Base-by-base conservation (phyloP, 108 stramenopile species). In the Tribonema minus region DNA sequence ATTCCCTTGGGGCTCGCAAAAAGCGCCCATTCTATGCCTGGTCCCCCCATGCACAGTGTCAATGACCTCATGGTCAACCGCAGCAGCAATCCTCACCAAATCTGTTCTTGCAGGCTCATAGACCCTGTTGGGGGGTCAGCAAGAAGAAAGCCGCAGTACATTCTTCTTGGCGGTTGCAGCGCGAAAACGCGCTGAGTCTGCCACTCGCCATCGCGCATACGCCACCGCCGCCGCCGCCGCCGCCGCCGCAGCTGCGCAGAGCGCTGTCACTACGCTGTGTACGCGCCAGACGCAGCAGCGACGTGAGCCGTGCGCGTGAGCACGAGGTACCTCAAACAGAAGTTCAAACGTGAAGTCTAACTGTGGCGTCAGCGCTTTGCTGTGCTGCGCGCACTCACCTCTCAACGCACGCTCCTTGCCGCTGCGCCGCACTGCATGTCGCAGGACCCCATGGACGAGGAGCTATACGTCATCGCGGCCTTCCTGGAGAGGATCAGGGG, bases 361-460 rank as follows among this genome's bases (percentile, higher is more conserved):
- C 12, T 64, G 0, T 25, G 0, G 2, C 62, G 15, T 9, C 62
- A 25, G 31, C 15, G 31, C 62, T 25, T 64, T 64, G 28, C 26
- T 32, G n/a, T 64, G 30, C 31, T 25, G 33, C 1, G 2, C 3
- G 25, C 26, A 0, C n/a, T n/a, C 1, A 65, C n/a, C 20, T n/a
- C n/a, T n/a, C n/a, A n/a, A n/a, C n/a, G n/a, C n/a, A n/a, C n/a
- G n/a, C n/a, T n/a, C n/a, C n/a, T n/a, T n/a, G n/a, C n/a, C n/a
- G n/a, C n/a, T n/a, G n/a, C n/a, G n/a, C n/a, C n/a, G n/a, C n/a
- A 25, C 32, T 66, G 74, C 74, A 66, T 64, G 74, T 94, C 97
- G 78, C 95, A 98, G 71, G 95, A 96, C 78, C 86, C 84, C 35
- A 86, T 72, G 9, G 97, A 98, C 80, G 76, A 91, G n/a, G 98